Evolutionary conservation across 2,329 filamentous ascomycete species (phyloP), one percentile per base, ranked within the genome.

Genomic region (Parastagonospora avenae): DNA sequence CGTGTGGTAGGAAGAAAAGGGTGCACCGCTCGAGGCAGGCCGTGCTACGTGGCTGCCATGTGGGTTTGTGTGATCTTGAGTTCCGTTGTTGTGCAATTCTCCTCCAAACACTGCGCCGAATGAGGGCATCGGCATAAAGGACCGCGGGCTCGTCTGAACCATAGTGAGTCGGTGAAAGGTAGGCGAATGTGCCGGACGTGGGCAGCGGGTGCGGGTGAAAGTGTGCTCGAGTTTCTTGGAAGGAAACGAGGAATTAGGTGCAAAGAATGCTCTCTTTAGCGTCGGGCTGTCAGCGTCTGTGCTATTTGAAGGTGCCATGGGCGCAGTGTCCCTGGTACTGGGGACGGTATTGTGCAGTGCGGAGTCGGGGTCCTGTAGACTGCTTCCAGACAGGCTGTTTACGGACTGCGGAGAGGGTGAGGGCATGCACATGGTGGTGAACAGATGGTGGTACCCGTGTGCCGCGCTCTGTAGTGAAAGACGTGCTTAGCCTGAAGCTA

Each of bases 41-140:
- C 66, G 63, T 52, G 52, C 65, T 67, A 73, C 54, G 53, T 59
- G 52, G 52, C 55, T 59, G 67, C 66, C 68, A 70, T 70, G 50
- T 47, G 45, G 28, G 31, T 57, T 46, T 45, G 62, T 46, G 82
- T 82, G 50, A 74, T 79, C 60, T 81, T 81, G 60, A 76, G 75
- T 70, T 68, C 57, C 74, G 71, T 47, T 76, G 73, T 51, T 77
- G 48, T 62, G 67, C 16, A 76, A 68, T 66, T 88, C 85, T 60
- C 87, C 80, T 70, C 86, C 85, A 77, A 88, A 89, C 49, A 90
- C 87, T 50, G 87, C 87, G 86, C 89, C 89, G 66, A 90, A 89
- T 16, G 87, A 85, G 69, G 87, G 87, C 80, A 90, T 87, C 70
- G 77, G 77, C 73, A 66, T 65, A 55, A 70, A 68, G 9, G 69